Evolutionary conservation across 164 flowering plant genomes (phyloP).

Genomic region (Cinnamomum micranthum): DNA sequence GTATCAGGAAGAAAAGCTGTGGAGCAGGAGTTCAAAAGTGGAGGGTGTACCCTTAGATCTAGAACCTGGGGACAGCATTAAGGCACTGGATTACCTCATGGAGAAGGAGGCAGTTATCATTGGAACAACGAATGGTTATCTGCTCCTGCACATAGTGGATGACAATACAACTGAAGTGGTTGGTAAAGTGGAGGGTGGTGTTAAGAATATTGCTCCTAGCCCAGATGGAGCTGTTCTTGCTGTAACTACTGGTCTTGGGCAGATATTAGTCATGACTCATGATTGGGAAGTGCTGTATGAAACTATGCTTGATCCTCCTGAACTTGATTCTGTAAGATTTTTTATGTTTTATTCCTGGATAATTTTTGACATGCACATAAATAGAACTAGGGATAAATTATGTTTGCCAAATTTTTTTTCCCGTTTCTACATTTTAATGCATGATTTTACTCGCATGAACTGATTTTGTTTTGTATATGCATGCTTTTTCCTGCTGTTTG

Average conservation of each 20-base stretch:
- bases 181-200: conserved; percentile 92
- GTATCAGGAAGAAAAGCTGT: conserved; percentile 37
- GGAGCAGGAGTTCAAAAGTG: conserved; percentile 23
- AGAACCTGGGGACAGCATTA: conserved; percentile 65
- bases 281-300: conserved; percentile 96
- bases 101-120: conserved; percentile 85
- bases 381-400: too few relatives aligned
- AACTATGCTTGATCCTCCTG: conserved; percentile 46
- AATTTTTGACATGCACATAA: not conserved
- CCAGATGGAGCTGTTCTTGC: conserved; percentile 96
- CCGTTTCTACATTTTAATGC: too few relatives aligned
- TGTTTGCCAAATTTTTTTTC: too few relatives aligned
- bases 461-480: too few relatives aligned
- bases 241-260: conserved; percentile 67
- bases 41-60: conserved; percentile 48
- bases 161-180: conserved; percentile 60
- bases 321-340: conserved; percentile 55
- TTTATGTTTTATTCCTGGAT: not conserved
- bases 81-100: conserved; percentile 77
- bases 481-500: too few relatives aligned
- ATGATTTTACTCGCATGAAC: too few relatives aligned
- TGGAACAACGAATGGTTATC: conserved; percentile 67
- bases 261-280: conserved; percentile 81
- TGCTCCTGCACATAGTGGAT: conserved; percentile 56
- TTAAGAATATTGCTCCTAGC: conserved; percentile 72